Conservation (phyloP, 306 rosid genomes). For the Quercus suber region DNA sequence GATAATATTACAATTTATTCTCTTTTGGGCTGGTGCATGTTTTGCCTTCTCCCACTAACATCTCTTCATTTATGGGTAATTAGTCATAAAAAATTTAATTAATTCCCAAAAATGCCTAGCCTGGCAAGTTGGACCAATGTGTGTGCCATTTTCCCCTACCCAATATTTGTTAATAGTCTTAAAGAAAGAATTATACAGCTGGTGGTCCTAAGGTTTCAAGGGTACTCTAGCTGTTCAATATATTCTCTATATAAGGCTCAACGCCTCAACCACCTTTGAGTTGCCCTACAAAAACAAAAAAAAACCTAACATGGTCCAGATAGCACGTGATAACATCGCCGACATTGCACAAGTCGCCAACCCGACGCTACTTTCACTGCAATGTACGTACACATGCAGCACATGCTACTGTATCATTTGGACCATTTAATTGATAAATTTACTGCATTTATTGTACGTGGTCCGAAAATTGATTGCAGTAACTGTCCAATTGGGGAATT, state of each 20-base stretch:
- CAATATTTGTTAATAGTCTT: not conserved
- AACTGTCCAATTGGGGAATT: constrained; percentile 41
- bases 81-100: not conserved
- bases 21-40: constrained; percentile 30
- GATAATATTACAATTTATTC: constrained; percentile 12
- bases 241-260: not conserved
- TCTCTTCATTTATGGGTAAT: not conserved
- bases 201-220: not conserved
- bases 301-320: constrained; percentile 55
- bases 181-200: not conserved
- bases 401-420: constrained; percentile 32
- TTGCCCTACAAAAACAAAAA: constrained; percentile 14
- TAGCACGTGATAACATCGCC: constrained; percentile 42
- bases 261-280: constrained; percentile 18
- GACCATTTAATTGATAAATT: constrained; percentile 35
- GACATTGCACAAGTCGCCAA: constrained; percentile 31
- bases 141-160: not conserved
- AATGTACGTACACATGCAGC: constrained; percentile 34
- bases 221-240: not conserved
- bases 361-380: constrained; percentile 25
- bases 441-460: constrained; percentile 36
- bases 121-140: not conserved
- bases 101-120: not conserved
- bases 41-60: constrained; percentile 29
- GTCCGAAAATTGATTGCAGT: constrained; percentile 54